Evolutionary conservation across 2,329 filamentous ascomycete genomes (phyloP).

Genomic region (Fusarium virguliforme): DNA sequence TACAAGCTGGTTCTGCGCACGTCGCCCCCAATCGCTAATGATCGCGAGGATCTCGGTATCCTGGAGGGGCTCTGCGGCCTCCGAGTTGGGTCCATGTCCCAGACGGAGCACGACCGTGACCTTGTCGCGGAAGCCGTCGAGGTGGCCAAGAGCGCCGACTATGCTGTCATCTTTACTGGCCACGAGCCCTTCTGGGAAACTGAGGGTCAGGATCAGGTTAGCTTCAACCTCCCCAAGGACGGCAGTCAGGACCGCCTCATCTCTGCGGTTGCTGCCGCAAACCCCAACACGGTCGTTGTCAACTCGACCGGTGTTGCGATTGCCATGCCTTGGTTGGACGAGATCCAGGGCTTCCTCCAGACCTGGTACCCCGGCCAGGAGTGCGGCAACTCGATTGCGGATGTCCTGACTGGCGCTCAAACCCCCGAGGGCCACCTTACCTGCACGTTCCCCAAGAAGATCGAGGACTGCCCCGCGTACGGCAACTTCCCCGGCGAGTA

Average conservation of each 20-base stretch:
- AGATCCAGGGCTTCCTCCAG: conserved; percentile 74
- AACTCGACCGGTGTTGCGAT: conserved; percentile 77
- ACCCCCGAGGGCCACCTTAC: conserved; percentile 78
- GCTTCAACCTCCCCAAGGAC: conserved; percentile 75
- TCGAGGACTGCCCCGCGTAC: conserved; percentile 77
- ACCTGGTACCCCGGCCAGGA: conserved; percentile 82
- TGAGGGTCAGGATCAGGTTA: conserved; percentile 79
- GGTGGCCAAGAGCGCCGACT: conserved; percentile 72
- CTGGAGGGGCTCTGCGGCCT: conserved; percentile 54
- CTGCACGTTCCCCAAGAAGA: conserved; percentile 72
- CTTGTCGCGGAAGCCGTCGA: conserved; percentile 67
- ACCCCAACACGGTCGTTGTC: conserved; percentile 73
- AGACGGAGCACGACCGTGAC: conserved; percentile 56
- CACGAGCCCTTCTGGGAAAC: conserved; percentile 67
- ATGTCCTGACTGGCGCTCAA: conserved; percentile 75
- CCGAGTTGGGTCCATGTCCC: conserved; percentile 54
- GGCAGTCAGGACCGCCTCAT: conserved; percentile 75
- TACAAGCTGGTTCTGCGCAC: conserved; percentile 55
- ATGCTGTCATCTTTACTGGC: conserved; percentile 70
- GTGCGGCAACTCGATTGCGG: conserved; percentile 77
- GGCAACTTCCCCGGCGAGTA: conserved; percentile 72
- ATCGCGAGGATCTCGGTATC: conserved; percentile 52
- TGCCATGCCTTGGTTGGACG: conserved; percentile 70
- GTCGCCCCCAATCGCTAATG: conserved; percentile 48
- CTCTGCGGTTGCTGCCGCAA: conserved; percentile 68